A percentile compares a stretch with the other conserved stretches of the same genome.
Evolutionary conservation across 768 basidiomycete species (phyloP).

Genomic region (Cantharellus anzutake): DNA sequence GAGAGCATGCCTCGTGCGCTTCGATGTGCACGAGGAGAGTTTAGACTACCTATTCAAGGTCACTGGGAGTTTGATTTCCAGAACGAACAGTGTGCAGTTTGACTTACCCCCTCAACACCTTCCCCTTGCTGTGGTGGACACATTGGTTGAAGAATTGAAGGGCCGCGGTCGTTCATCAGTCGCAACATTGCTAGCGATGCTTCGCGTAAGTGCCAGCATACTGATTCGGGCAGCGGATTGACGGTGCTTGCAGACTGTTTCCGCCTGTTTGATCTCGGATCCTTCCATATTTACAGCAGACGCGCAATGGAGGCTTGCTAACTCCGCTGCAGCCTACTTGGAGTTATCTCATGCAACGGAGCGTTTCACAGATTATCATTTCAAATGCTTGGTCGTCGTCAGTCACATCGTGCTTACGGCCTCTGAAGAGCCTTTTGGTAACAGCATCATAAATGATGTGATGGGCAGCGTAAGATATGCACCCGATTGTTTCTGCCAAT

Average conservation of each 20-base stretch:
- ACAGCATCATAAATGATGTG: neutral
- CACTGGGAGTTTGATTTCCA: slow-evolving; percentile 24
- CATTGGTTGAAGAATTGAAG: slow-evolving; percentile 32
- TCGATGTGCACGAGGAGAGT: slow-evolving; percentile 24
- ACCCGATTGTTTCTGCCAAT: neutral
- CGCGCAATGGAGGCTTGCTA: slow-evolving; percentile 24
- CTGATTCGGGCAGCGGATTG: slow-evolving; percentile 12
- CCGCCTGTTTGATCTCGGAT: slow-evolving; percentile 10
- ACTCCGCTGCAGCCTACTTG: slow-evolving; percentile 37
- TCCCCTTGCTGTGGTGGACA: slow-evolving; percentile 28
- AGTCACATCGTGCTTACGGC: neutral
- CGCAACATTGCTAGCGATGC: slow-evolving; percentile 28
- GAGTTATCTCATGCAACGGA: slow-evolving; percentile 27
- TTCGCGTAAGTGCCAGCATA: slow-evolving; percentile 26
- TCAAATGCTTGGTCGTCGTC: slow-evolving; percentile 21
- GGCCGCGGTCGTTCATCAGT: slow-evolving; percentile 32
- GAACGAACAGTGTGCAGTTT: neutral
- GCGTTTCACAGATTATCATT: slow-evolving; percentile 30
- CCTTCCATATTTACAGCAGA: slow-evolving; percentile 17
- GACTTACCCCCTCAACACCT: slow-evolving; percentile 12
- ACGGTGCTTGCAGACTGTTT: neutral
- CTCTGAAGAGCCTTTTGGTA: neutral
- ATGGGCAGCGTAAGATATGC: neutral
- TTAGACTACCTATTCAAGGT: slow-evolving; percentile 32
- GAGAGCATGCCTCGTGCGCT: slow-evolving; percentile 31